These are phyloP conservation scores for Astraeus odoratus DNA, from an alignment of 768 basidiomycete genomes.

Conservation along the genomic window DNA sequence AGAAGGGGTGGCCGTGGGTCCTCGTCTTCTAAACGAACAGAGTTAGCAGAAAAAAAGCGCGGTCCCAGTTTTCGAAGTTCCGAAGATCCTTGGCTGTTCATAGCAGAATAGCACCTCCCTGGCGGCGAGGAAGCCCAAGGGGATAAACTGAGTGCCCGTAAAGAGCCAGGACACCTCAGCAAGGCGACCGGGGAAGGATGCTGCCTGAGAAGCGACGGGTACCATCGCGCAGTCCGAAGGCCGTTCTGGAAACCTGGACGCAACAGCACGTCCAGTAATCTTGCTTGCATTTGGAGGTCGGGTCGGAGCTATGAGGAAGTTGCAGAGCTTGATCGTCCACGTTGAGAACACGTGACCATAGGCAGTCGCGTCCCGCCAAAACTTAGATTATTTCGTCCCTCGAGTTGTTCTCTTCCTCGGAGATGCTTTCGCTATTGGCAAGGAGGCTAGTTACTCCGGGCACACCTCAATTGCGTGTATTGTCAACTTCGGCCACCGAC, in stretches of 20 bases:
- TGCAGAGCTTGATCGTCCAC: no score
- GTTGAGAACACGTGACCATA: no score
- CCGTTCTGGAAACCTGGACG: constrained; percentile 11
- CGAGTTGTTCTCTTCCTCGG: background rate
- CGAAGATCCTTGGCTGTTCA: background rate
- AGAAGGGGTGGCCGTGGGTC: constrained; percentile 44
- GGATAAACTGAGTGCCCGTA: background rate
- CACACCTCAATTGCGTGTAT: constrained; percentile 22
- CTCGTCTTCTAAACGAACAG: constrained; percentile 10
- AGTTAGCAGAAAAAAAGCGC: constrained; percentile 35
- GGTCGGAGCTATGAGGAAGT: background rate
- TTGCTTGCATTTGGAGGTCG: constrained; percentile 12
- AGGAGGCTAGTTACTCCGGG: constrained; percentile 28
- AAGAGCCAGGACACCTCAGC: constrained; percentile 8
- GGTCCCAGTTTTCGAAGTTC: constrained; percentile 20
- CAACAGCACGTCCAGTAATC: constrained; percentile 13
- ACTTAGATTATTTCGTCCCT: no score
- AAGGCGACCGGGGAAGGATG: constrained; percentile 4
- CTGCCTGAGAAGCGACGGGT: constrained; percentile 1
- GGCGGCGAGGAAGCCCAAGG: constrained; percentile 6
- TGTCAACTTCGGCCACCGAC: constrained; percentile 23
- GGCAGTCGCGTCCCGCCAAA: no score
- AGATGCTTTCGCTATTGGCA: constrained; percentile 27
- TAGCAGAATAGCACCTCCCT: constrained; percentile 1
- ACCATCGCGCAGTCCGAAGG: constrained; percentile 1